A percentile compares a stretch with the other conserved stretches of the same genome.
phyloP scores from a whole-genome alignment of 2,329 filamentous ascomycete species.

The Trichoderma asperellum region DNA sequence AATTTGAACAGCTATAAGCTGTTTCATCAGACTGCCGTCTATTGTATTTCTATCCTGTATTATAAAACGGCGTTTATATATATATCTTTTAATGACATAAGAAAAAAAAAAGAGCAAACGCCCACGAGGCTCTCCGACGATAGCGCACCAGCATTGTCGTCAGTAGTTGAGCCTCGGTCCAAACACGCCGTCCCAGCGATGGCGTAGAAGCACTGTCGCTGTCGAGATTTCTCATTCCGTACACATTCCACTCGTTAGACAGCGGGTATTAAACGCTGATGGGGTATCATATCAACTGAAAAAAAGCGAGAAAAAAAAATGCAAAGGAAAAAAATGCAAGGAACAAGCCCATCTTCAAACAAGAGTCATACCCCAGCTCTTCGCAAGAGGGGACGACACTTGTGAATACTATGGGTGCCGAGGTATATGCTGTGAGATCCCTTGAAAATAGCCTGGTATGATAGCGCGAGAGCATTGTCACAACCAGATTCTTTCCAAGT shows the following conservation, averaged over 20 bases:
- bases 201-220: constrained; percentile 60
- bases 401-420: neutral
- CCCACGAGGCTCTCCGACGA: constrained; percentile 56
- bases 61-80: neutral
- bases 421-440: constrained; percentile 30
- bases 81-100: neutral
- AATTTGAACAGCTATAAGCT: neutral
- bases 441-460: constrained; percentile 28
- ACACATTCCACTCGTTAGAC: constrained; percentile 45
- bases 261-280: constrained; percentile 50
- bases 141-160: constrained; percentile 61
- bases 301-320: constrained; percentile 28
- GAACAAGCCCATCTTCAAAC: neutral
- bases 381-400: neutral
- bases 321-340: constrained; percentile 6
- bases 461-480: constrained; percentile 62
- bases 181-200: constrained; percentile 59
- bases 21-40: neutral
- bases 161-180: constrained; percentile 48
- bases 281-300: constrained; percentile 46
- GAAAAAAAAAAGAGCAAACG: constrained; percentile 34
- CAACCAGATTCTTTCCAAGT: constrained; percentile 34
- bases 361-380: constrained; percentile 25
- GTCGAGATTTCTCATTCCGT: constrained; percentile 46
- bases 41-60: neutral